Evolutionary conservation across 208 protist species (phyloP).

Genomic region (Trypanosoma conorhini): DNA sequence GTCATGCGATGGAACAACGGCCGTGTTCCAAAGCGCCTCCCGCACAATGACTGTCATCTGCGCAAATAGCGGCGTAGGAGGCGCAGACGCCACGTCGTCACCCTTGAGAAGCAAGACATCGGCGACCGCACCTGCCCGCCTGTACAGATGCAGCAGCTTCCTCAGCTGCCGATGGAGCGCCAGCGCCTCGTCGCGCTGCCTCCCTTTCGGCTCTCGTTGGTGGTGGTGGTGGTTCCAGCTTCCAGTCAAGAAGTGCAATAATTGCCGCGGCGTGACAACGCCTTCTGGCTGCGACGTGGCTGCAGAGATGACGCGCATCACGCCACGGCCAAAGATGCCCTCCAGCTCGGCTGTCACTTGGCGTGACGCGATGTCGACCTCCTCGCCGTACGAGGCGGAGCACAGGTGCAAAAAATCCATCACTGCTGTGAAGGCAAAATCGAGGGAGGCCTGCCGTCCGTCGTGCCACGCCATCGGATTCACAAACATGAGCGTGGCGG

Average conservation of each 20-base stretch:
- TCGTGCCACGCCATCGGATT: conserved; percentile 38
- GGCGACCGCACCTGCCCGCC: background rate
- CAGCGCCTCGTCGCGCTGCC: background rate
- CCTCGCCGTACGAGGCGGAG: background rate
- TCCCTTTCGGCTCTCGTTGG: background rate
- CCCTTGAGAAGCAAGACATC: conserved; percentile 23
- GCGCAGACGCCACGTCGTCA: background rate
- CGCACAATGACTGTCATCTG: conserved; percentile 4
- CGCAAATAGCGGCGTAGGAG: background rate
- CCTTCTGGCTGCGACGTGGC: background rate
- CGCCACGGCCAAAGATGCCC: conserved; percentile 19
- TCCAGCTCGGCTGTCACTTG: conserved; percentile 19
- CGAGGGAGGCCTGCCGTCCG: conserved; percentile 28
- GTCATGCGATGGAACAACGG: conserved; percentile 23
- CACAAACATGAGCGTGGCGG: conserved; percentile 20
- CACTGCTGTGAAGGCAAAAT: conserved; percentile 33
- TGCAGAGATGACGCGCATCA: conserved; percentile 12
- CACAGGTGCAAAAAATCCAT: conserved; percentile 30
- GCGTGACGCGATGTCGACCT: conserved; percentile 18
- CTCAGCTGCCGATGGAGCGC: background rate
- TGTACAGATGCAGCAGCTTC: background rate
- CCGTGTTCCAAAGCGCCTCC: conserved; percentile 13
- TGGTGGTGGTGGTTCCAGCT: conserved; percentile 10
- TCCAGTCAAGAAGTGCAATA: conserved; percentile 27
- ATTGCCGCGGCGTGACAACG: conserved; percentile 6